phyloP scores from a whole-genome alignment of 768 basidiomycete genomes.

The Phaeotremella skinneri region DNA sequence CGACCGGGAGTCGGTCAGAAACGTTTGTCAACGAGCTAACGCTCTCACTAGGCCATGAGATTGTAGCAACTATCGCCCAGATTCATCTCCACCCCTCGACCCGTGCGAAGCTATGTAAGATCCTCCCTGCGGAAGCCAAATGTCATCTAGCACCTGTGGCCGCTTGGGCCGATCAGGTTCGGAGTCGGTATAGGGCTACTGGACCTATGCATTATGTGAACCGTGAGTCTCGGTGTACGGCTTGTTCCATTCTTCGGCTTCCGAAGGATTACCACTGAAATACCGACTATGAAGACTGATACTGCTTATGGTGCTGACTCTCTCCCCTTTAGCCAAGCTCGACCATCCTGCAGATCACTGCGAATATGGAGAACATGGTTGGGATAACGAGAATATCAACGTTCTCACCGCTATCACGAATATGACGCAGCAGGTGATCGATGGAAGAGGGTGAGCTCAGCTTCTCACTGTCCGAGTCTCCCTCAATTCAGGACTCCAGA shows the following conservation, averaged over 20 bases:
- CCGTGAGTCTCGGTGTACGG: background rate
- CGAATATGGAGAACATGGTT: slow-evolving; percentile 66
- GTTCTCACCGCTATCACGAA: slow-evolving; percentile 78
- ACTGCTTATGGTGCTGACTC: background rate
- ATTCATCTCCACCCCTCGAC: slow-evolving; percentile 77
- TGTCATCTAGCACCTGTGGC: slow-evolving; percentile 83
- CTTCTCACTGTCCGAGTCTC: background rate
- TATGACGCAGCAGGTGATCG: slow-evolving; percentile 62
- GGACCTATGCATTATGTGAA: slow-evolving; percentile 52
- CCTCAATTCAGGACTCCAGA: background rate
- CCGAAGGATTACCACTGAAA: too few species aligned
- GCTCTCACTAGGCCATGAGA: slow-evolving; percentile 70
- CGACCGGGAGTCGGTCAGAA: background rate
- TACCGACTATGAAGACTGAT: background rate
- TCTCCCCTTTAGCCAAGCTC: slow-evolving; percentile 53
- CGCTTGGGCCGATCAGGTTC: slow-evolving; percentile 79
- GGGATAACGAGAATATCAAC: slow-evolving; percentile 64
- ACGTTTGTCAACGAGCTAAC: background rate
- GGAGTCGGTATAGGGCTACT: slow-evolving; percentile 51
- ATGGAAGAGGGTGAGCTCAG: slow-evolving; percentile 39
- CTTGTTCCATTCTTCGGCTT: too few species aligned
- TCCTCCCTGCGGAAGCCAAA: slow-evolving; percentile 60
- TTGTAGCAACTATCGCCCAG: slow-evolving; percentile 90
- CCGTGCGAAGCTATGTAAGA: slow-evolving; percentile 64
- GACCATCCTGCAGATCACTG: slow-evolving; percentile 79